A percentile compares a stretch with the other conserved stretches of the same genome.
Conservation (phyloP, 768 basidiomycete species). For the Hericium coralloides region DNA sequence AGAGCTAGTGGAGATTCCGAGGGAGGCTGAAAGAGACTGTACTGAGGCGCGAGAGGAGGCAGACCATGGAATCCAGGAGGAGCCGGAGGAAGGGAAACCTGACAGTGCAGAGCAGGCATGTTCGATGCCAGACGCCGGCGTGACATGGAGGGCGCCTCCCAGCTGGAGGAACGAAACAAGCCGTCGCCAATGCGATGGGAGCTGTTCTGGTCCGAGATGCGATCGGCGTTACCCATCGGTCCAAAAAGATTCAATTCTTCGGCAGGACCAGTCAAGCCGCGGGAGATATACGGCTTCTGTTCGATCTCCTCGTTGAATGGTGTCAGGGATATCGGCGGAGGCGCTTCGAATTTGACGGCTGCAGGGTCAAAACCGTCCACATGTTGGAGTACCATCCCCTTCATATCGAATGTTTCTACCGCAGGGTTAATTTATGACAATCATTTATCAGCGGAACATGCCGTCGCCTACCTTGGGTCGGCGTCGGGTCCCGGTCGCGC, state of each 20-base stretch:
- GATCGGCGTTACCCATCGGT: too few relatives aligned
- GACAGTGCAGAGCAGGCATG: slow-evolving; percentile 17
- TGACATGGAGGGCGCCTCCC: slow-evolving; percentile 19
- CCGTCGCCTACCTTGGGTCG: background rate
- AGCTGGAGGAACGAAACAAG: background rate
- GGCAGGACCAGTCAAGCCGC: too few relatives aligned
- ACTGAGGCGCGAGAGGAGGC: slow-evolving; percentile 11
- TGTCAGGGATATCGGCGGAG: too few relatives aligned
- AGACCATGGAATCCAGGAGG: slow-evolving; percentile 9
- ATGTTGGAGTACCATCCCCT: too few relatives aligned
- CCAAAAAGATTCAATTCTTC: too few relatives aligned
- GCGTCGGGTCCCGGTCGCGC: background rate
- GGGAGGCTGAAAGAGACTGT: slow-evolving; percentile 2
- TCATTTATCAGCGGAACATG: background rate
- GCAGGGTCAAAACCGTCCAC: too few relatives aligned
- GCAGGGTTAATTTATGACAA: background rate
- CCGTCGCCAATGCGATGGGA: slow-evolving; percentile 12
- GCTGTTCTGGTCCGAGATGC: too few relatives aligned
- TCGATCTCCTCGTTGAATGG: too few relatives aligned
- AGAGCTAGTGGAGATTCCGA: background rate
- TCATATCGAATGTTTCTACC: background rate
- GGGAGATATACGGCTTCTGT: too few relatives aligned
- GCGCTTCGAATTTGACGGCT: too few relatives aligned
- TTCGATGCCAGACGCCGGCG: slow-evolving; percentile 25
- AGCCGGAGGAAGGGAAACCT: slow-evolving; percentile 14